Evolutionary conservation across 345 rosid species (phyloP), one percentile per base, ranked within the genome.

Genomic region (Gossypium stocksii): DNA sequence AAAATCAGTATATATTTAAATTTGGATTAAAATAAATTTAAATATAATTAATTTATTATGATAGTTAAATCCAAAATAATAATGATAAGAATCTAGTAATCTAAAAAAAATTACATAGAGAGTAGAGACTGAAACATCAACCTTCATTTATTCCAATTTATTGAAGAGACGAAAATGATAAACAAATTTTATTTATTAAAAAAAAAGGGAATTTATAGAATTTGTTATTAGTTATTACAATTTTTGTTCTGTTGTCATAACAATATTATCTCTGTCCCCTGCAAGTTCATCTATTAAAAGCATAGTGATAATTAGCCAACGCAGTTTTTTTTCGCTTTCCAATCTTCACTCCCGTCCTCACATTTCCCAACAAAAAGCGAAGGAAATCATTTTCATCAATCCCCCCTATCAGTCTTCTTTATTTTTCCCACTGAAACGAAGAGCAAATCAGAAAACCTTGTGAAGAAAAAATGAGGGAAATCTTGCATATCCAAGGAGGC

Each of bases 401-500:
- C 60, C 60, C 60, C 60, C 23, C 41, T 6, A 19, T 54, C 59
- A 19, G 9, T 9, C 71, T 23, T 34, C 27, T 49, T 56, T 9
- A 9, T 56, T 8, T 63, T 38, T 11, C 43, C 43, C 34, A 9
- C 43, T n/a, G 25, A 68, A 23, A 48, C 17, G 7, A 9, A 23
- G 16, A 25, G 3, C 10, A 48, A 48, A 15, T 16, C 41, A 2
- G 8, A 29, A 45, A 27, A 52, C 16, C 41, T 2, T 2, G 46
- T 49, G n/a, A 69, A 25, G n/a, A 10, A 16, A 76, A 46, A 46
- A 76, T 76, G 71, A 75, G 72, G 60, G 76, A 73, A 73, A 73
- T 73, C 25, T 61, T 73, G 67, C 76, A 73, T 19, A 73, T 73
- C 56, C 76, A 73, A 60, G 66, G 67, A 25, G 76, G 76, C 11